Evolutionary conservation across 73 alveolate species (phyloP), one percentile per base, ranked within the genome.

Genomic region (Uronychia setigera): DNA sequence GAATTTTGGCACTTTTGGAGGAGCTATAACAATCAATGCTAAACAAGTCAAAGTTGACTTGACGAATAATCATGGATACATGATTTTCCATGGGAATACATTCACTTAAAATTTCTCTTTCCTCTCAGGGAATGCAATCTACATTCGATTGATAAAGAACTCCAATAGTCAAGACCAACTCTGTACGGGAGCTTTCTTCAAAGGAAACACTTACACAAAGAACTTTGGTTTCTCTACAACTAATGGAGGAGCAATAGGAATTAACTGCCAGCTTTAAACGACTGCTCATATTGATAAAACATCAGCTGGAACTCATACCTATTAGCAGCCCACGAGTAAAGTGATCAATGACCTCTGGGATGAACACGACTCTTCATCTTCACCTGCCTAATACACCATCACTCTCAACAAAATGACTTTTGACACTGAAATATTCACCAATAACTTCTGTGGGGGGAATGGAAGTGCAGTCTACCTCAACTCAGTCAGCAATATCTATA

Each of bases 231-330:
- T 79, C 83, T 60, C 79, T 34, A 74, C 78, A 0, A 85, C 58
- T 35, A 86, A 80, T 59, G 92, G 92, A 19, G 92, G 92, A 19
- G 92, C 92, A 5, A 59, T 86, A 5, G 35, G 84, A 5, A 59
- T 34, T 31, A 9, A 13, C 26, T 86, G 92, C 79, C 67, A 46
- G 19, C 67, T 46, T 19, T 46, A 46, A 19, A 46, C 67, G n/a
- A 46, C 67, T 19, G 19, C 67, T 46, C 67, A 46, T 46, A 19
- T 46, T 5, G 67, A 46, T 46, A 46, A 19, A 19, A 46, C 67
- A 46, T 19, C 19, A n/a, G n/a, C n/a, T n/a, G n/a, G n/a, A n/a
- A n/a, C n/a, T 46, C n/a, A 46, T 19, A 11, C 67, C 67, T 46
- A 46, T 11, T 46, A 46, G 19, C 67, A 46, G 67, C 67, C 67